Base-by-base conservation (phyloP, 768 basidiomycete genomes). In the Mycena sanguinolenta region DNA sequence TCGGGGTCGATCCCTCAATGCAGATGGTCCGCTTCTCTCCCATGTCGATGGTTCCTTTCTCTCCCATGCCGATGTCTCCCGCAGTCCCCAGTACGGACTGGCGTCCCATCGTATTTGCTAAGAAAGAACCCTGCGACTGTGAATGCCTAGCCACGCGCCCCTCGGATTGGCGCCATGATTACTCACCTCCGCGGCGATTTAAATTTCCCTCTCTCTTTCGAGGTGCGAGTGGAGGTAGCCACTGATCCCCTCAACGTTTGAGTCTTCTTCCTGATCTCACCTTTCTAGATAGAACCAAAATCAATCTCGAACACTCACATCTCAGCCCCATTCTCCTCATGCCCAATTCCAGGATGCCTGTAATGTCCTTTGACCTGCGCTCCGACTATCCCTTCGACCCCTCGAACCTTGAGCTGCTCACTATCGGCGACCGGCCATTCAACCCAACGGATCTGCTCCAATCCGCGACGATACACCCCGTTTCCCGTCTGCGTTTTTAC, bases 361-460 rank as follows among this genome's bases (percentile, higher is more conserved):
- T 67, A 13, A 36, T 73, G 65, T 55, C 69, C 4, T 70, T 73
- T 74, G 90, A 92, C 77, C 76, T 92, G 19, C 88, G 90, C 19
- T 74, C 74, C 1, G 77, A 82, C 23, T 27, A 67, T 16, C 82
- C 85, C 2, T 67, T 79, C 57, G 52, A 74, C 7, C 69, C 76
- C 12, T 28, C 74, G 23, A 74, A 79, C 25, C 73, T 90, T 52
- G 69, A 82, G 21, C 87, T 91, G 75, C 84, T 83, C 61, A 84
- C 78, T 23, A 77, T 90, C 27, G 38, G 25, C 19, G 70, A 78
- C 10, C 85, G 87, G 4, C 77, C 74, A 1, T 82, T 82, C 38
- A 87, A 86, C 68, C 69, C 76, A 6, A 83, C 83, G 58, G 90
- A 92, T 74, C 84, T 90, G 71, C 81, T 83, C 16, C 89, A 88